Evolutionary conservation across 2,329 filamentous ascomycete genomes (phyloP).

Genomic region (Zymoseptoria passerinii): DNA sequence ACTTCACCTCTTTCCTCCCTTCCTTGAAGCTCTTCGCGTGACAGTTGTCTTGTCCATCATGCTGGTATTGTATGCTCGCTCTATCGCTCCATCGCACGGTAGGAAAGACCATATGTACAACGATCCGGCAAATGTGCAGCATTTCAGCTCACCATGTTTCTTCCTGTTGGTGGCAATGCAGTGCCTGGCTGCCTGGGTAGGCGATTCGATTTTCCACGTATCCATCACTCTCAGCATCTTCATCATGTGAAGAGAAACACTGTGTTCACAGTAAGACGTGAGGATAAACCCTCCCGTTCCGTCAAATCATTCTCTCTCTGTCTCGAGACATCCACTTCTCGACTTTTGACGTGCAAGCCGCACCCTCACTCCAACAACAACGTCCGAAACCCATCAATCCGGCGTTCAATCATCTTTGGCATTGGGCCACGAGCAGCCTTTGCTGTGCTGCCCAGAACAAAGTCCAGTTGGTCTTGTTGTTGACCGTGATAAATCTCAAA

Average conservation of each 20-base stretch:
- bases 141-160: too few relatives aligned
- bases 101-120: too few relatives aligned
- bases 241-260: background rate
- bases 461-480: background rate
- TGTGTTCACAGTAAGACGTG: background rate
- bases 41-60: too few relatives aligned
- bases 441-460: background rate
- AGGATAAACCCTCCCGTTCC: background rate
- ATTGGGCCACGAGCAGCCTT: background rate
- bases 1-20: too few relatives aligned
- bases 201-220: too few relatives aligned
- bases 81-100: too few relatives aligned
- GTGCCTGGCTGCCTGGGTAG: too few relatives aligned
- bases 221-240: background rate
- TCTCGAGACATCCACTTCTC: background rate
- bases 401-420: background rate
- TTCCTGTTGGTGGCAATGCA: background rate
- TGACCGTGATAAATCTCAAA: background rate
- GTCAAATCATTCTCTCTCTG: background rate
- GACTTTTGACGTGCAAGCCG: background rate
- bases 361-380: background rate
- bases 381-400: too few relatives aligned
- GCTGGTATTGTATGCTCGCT: too few relatives aligned
- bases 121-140: too few relatives aligned
- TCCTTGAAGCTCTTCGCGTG: too few relatives aligned